These are phyloP conservation scores for Macrophomina phaseolina DNA, from an alignment of 2,329 filamentous ascomycete species.

Conservation along the genomic window DNA sequence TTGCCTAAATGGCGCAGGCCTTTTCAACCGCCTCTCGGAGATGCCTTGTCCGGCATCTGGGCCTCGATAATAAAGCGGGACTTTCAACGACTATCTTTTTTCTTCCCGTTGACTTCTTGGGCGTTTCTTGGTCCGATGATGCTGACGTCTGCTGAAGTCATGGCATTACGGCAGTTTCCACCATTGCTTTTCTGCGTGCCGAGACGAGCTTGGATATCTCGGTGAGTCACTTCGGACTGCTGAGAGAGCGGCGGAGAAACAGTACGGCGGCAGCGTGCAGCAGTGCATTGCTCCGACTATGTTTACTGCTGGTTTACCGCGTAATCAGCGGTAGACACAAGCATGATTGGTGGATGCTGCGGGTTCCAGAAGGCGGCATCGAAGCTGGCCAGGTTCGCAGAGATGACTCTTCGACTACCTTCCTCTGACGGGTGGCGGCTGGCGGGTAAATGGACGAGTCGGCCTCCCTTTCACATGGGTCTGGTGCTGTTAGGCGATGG, in stretches of 20 bases:
- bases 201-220: not conserved
- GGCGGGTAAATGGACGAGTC: not conserved
- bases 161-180: not conserved
- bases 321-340: not conserved
- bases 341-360: not conserved
- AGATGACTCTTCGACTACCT: constrained; percentile 5
- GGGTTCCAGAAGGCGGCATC: not conserved
- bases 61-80: constrained; percentile 14
- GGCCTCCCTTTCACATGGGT: not conserved
- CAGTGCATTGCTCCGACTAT: not conserved
- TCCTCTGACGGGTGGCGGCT: not conserved
- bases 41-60: constrained; percentile 1
- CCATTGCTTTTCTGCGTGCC: not conserved
- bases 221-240: not conserved
- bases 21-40: constrained; percentile 15
- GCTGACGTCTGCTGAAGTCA: not conserved
- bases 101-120: not conserved
- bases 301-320: not conserved
- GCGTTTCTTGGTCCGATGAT: not conserved
- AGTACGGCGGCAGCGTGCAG: not conserved
- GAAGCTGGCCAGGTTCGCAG: not conserved
- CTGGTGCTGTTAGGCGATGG: not conserved
- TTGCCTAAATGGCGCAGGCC: constrained; percentile 14
- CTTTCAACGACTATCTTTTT: not conserved
- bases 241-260: not conserved